Conservation (phyloP, 2,329 filamentous ascomycete species). For the Rasamsonia emersonii region DNA sequence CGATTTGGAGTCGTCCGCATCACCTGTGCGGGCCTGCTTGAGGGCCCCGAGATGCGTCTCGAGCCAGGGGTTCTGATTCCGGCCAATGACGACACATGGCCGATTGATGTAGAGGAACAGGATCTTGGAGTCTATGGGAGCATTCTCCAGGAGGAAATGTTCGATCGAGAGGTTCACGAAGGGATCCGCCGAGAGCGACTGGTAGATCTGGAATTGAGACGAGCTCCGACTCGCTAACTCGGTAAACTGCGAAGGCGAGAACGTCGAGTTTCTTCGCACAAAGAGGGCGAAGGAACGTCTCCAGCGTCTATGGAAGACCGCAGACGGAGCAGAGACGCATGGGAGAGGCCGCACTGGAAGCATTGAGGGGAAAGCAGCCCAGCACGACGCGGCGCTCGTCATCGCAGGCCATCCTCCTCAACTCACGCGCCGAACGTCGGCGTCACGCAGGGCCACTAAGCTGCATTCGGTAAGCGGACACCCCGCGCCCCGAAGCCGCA, state of each 20-base stretch:
- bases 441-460: too few species aligned
- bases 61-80: conserved; percentile 96
- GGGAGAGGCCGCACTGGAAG: conserved; percentile 14
- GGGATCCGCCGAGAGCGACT: conserved; percentile 62
- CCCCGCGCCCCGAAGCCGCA: too few species aligned
- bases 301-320: background rate
- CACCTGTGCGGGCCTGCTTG: conserved; percentile 26
- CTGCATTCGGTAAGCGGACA: too few species aligned
- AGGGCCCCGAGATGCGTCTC: conserved; percentile 70
- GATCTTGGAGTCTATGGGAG: conserved; percentile 62
- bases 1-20: conserved; percentile 11
- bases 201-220: conserved; percentile 56
- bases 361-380: conserved; percentile 17
- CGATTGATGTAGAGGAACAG: conserved; percentile 83
- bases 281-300: background rate
- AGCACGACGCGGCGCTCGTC: background rate
- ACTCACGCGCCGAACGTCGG: background rate
- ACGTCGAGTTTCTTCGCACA: conserved; percentile 23
- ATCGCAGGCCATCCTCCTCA: conserved; percentile 1
- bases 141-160: conserved; percentile 73
- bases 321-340: conserved; percentile 7
- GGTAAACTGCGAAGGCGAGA: conserved; percentile 21
- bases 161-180: conserved; percentile 91
- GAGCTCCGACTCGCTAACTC: conserved; percentile 25
- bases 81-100: conserved; percentile 81